A percentile compares a stretch with the other conserved stretches of the same genome.
Evolutionary conservation across 73 alveolate species (phyloP).

Genomic region (Paramecium caudatum): DNA sequence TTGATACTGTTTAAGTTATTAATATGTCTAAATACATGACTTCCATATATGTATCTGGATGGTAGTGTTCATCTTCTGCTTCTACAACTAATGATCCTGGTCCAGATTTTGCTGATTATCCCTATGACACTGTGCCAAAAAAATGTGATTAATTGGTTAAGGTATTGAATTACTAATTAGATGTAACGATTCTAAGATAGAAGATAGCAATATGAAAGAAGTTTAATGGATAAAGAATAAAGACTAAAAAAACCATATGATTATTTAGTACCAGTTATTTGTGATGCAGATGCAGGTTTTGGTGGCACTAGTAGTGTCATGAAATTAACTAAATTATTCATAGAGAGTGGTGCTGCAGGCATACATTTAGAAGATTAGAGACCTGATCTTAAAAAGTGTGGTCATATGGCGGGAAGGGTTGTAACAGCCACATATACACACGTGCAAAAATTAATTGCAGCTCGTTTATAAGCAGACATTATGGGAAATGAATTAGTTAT

Average conservation of each 20-base stretch:
- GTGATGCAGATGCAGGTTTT: constrained; percentile 97
- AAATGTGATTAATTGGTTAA: constrained; percentile 76
- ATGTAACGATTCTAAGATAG: constrained; percentile 85
- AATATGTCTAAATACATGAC: constrained; percentile 90
- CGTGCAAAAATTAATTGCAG: constrained; percentile 87
- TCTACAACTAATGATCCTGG: constrained; percentile 94
- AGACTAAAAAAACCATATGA: constrained; percentile 79
- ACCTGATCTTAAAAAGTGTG: constrained; percentile 97
- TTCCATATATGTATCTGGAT: constrained; percentile 93
- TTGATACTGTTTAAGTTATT: constrained; percentile 85
- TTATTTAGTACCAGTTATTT: constrained; percentile 91
- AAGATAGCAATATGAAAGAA: constrained; percentile 82
- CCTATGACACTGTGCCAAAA: constrained; percentile 95
- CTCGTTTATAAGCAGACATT: constrained; percentile 93
- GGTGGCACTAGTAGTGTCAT: constrained; percentile 95
- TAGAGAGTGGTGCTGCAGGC: constrained; percentile 97
- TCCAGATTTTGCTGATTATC: constrained; percentile 97
- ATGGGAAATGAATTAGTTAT: constrained; percentile 90
- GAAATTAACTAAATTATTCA: constrained; percentile 92
- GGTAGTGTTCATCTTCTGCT: constrained; percentile 92
- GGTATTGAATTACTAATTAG: constrained; percentile 28
- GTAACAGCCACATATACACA: constrained; percentile 91
- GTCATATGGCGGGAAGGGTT: constrained; percentile 97
- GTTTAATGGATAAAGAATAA: constrained; percentile 79
- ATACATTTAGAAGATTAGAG: constrained; percentile 95